Evolutionary conservation across 331 rosid species (phyloP).

Genomic region (Erythrophleum ivorense): DNA sequence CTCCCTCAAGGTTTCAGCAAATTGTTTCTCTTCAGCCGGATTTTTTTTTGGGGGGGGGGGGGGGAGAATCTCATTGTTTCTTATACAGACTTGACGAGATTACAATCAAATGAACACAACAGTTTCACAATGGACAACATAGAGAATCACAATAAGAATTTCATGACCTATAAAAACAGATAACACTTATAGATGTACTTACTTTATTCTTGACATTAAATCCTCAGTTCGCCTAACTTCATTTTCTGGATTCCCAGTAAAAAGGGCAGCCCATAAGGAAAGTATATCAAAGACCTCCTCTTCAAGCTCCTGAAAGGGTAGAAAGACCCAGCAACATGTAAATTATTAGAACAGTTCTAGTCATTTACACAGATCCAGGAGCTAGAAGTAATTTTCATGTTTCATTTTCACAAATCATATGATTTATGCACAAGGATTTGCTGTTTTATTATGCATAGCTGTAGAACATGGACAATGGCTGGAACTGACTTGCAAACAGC

Average conservation of each 20-base stretch:
- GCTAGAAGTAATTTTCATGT: slow-evolving; percentile 23
- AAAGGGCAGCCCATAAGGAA: slow-evolving; percentile 87
- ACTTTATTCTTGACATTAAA: slow-evolving; percentile 75
- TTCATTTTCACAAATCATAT: slow-evolving; percentile 26
- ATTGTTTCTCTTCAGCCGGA: too few species aligned
- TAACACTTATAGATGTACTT: slow-evolving; percentile 42
- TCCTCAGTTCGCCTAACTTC: slow-evolving; percentile 69
- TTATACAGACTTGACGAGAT: background rate
- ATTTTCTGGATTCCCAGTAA: slow-evolving; percentile 68
- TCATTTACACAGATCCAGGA: background rate
- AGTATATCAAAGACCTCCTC: slow-evolving; percentile 94
- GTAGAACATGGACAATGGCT: slow-evolving; percentile 23
- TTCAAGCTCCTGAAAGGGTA: slow-evolving; percentile 79
- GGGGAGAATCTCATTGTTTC: background rate
- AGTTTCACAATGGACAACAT: slow-evolving; percentile 9
- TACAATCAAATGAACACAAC: background rate
- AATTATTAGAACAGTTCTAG: slow-evolving; percentile 18
- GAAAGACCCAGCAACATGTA: slow-evolving; percentile 40
- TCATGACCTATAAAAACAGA: slow-evolving; percentile 25
- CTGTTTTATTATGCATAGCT: background rate
- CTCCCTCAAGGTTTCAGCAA: too few species aligned
- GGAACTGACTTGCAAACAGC: slow-evolving; percentile 6
- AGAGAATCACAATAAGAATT: slow-evolving; percentile 21
- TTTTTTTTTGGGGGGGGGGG: too few species aligned
- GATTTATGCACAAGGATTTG: background rate